Evolutionary conservation across 306 rosid species (phyloP), one percentile per base, ranked within the genome.

Genomic region (Sechiopsis laciniata): DNA sequence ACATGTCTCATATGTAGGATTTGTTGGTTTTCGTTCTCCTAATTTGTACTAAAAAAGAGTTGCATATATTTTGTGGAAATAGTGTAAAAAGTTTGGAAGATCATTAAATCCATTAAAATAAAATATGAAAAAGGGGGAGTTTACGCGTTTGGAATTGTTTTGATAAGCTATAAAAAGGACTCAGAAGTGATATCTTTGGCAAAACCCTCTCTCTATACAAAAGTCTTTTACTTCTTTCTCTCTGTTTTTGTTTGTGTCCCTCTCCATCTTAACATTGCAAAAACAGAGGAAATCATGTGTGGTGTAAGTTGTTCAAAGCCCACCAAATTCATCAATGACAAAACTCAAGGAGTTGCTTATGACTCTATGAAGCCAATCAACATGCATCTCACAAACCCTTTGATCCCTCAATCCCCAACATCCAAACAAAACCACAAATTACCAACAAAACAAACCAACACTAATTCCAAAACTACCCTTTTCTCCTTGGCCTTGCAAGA

Each of bases 401-500:
- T 88, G 32, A 79, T 86, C 74, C 50, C 79, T 35, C 80, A 76
- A 45, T 9, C 20, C 75, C 74, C 16, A 55, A 16, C 76, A 78
- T 6, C 74, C 26, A 66, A 72, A 16, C 55, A 60, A 10, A 48
- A 76, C 60, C 14, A 61, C 16, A 20, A 48, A 32, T 32, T 32
- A n/a, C 51, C 17, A 52, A 10, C 40, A 2, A 12, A 51, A 35
- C 35, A 71, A 24, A 76, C 74, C 71, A 63, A 51, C 21, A 50
- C 17, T 1, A 75, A 5, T 51, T 2, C 19, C 35, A 37, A 37
- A 5, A 35, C 10, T 13, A 13, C 32, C 73, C 84, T 79, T 76
- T 10, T 83, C n/a, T 48, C 87, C 4, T 20, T 60, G 3, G 68
- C 82, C 19, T 1, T 86, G 3, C 57, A 59, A 22, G 97, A 92